Evolutionary conservation across 148 eudicot genomes (phyloP), one percentile per base, ranked within the genome.

Genomic region (Simmondsia chinensis): DNA sequence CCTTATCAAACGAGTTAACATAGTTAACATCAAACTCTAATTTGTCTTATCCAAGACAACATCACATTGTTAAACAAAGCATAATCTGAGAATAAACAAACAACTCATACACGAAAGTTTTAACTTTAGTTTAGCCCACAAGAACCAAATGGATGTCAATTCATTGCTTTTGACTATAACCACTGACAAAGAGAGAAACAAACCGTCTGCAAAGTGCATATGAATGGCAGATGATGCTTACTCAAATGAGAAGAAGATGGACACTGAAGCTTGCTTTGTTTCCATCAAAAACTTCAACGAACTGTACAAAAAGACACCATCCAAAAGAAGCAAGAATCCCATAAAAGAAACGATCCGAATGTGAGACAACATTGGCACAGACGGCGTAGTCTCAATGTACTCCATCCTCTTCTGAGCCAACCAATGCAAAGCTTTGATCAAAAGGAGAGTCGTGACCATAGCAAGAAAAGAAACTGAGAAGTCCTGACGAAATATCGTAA

Each of bases 361-460:
- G 56, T 82, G 99, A 59, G 99, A 70, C 64, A 91, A 44, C 46
- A 48, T 70, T 27, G 94, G 61, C 43, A 91, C 89, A 34, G 99
- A 48, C 2, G 99, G 95, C 23, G 99, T 86, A 0, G 99, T 91
- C 42, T 91, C 99, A 33, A 91, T 91, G 69, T 86, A 91, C 48
- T 91, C 99, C 48, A 91, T 87, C 57, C 99, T 70, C 74, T 91
- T 91, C 48, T 86, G 99, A 37, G 99, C 99, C 87, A 91, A 54
- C 99, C 99, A 91, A 50, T 91, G 99, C 71, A 91, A 62, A 20
- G 99, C 73, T 77, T 91, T 91, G 46, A 91, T 82, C 60, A 91
- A 60, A 21, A 91, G 53, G 18, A 91, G 85, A 2, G 87, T 61
- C 3, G 96, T 82, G 22, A 91, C 96, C 96, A 82, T 86, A 22